These are phyloP conservation scores for Metschnikowia vanudenii DNA, from an alignment of 805 yeast genomes.

Conservation along the genomic window DNA sequence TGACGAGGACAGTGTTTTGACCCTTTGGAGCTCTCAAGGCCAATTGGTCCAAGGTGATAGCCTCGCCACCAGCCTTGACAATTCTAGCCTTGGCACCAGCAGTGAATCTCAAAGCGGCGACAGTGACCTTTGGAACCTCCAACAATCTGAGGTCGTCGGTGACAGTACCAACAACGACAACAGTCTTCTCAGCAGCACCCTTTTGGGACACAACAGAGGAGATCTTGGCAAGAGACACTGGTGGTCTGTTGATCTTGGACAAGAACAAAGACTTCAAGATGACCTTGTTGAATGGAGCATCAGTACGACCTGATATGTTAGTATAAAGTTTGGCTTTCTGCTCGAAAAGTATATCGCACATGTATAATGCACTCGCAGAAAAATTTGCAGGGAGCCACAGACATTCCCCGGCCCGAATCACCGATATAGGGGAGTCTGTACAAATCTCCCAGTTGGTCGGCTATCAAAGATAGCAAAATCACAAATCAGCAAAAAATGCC, in stretches of 20 bases:
- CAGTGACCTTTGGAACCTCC: conserved; percentile 93
- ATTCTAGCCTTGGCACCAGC: conserved; percentile 98
- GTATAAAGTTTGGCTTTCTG: conserved; percentile 37
- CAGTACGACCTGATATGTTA: conserved; percentile 83
- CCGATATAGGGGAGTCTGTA: conserved; percentile 9
- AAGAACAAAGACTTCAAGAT: conserved; percentile 91
- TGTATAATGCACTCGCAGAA: conserved; percentile 30
- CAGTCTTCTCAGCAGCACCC: conserved; percentile 74
- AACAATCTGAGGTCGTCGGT: conserved; percentile 96
- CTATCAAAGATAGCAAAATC: not conserved
- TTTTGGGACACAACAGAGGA: conserved; percentile 75
- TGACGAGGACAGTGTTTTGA: conserved; percentile 93
- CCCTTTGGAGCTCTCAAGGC: conserved; percentile 99
- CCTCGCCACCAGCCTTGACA: conserved; percentile 98
- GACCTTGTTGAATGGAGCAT: conserved; percentile 98
- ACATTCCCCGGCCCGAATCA: conserved; percentile 10
- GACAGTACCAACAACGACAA: conserved; percentile 99
- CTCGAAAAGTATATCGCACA: conserved; percentile 43
- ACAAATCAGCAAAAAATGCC: no score
- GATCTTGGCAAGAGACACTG: conserved; percentile 93
- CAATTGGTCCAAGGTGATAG: conserved; percentile 97
- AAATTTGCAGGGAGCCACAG: conserved; percentile 1
- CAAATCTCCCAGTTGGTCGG: not conserved
- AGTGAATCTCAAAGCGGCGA: conserved; percentile 99
- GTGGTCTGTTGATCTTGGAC: conserved; percentile 99